A percentile compares a stretch with the other conserved stretches of the same genome.
phyloP scores from a whole-genome alignment of 305 asterid species.

The Fraxinus xanthoxyloides region DNA sequence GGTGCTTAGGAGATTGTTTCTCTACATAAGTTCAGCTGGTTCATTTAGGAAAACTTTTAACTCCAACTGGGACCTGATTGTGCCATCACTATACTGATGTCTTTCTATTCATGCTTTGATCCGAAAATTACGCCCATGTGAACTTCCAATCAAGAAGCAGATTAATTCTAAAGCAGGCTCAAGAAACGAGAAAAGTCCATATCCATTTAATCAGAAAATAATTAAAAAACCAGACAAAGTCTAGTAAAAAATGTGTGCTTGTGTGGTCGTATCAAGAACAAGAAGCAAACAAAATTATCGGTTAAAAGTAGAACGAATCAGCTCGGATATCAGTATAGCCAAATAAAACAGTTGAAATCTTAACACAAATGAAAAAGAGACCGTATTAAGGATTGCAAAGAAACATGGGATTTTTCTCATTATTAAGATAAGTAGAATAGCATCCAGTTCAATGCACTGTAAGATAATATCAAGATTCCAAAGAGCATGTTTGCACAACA shows the following conservation, averaged over 20 bases:
- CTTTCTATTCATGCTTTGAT: constrained; percentile 18
- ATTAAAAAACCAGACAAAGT: constrained; percentile 1
- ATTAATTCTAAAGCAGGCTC: constrained; percentile 25
- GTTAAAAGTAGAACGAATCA: background rate
- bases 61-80: constrained; percentile 22
- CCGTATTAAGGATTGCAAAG: background rate
- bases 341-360: background rate
- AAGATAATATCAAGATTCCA: constrained; percentile 29
- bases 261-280: background rate
- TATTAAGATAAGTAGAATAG: constrained; percentile 39
- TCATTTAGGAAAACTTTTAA: background rate
- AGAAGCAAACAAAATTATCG: background rate
- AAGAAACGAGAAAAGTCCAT: background rate
- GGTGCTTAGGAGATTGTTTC: background rate
- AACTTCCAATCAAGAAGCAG: constrained; percentile 35
- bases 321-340: background rate
- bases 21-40: background rate
- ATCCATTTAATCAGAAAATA: constrained; percentile 9
- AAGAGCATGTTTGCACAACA: constrained; percentile 32
- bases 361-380: background rate
- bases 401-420: constrained; percentile 27
- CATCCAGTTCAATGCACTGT: constrained; percentile 34
- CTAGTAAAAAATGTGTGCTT: background rate
- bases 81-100: constrained; percentile 22
- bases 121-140: constrained; percentile 34